phyloP scores from a whole-genome alignment of 768 basidiomycete genomes.

The Mycena olivaceomarginata region DNA sequence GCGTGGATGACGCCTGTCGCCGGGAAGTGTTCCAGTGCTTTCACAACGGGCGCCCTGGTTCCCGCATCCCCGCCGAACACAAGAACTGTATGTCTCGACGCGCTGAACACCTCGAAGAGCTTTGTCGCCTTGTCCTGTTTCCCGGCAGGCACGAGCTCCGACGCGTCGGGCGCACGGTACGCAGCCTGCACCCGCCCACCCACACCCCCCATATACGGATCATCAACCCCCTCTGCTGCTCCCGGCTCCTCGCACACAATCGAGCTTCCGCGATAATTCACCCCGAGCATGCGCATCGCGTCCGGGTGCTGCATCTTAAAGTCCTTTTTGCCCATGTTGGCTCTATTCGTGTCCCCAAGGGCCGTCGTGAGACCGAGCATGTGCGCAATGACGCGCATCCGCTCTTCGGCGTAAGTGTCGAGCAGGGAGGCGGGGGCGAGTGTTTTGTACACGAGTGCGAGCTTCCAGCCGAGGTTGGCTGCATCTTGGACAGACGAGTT shows the following conservation, averaged over 20 bases:
- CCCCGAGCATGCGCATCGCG: slow-evolving; percentile 59
- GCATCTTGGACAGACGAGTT: slow-evolving; percentile 62
- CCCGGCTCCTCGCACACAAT: slow-evolving; percentile 58
- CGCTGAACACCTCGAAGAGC: slow-evolving; percentile 53
- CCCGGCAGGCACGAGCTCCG: slow-evolving; percentile 45
- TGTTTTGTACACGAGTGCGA: slow-evolving; percentile 62
- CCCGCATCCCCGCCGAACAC: slow-evolving; percentile 47
- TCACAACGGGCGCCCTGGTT: background rate
- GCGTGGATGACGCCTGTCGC: background rate
- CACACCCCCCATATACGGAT: slow-evolving; percentile 28
- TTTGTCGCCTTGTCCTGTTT: slow-evolving; percentile 14
- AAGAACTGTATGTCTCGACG: slow-evolving; percentile 53
- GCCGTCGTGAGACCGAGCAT: slow-evolving; percentile 64
- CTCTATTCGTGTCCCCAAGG: slow-evolving; percentile 44
- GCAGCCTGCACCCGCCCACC: slow-evolving; percentile 52
- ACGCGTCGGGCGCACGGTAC: slow-evolving; percentile 60
- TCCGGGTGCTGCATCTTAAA: slow-evolving; percentile 29
- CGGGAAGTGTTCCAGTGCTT: background rate
- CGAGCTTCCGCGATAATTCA: slow-evolving; percentile 67
- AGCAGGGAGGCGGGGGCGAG: slow-evolving; percentile 59
- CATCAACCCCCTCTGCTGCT: slow-evolving; percentile 39
- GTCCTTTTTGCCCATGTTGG: slow-evolving; percentile 10
- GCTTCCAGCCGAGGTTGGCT: slow-evolving; percentile 68
- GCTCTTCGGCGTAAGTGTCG: slow-evolving; percentile 64
- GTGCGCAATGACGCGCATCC: slow-evolving; percentile 65